Percentiles rank a stretch among this genome's conserved stretches.
Conservation (phyloP, 164 flowering plant genomes). For the Dillenia suffruticosa region DNA sequence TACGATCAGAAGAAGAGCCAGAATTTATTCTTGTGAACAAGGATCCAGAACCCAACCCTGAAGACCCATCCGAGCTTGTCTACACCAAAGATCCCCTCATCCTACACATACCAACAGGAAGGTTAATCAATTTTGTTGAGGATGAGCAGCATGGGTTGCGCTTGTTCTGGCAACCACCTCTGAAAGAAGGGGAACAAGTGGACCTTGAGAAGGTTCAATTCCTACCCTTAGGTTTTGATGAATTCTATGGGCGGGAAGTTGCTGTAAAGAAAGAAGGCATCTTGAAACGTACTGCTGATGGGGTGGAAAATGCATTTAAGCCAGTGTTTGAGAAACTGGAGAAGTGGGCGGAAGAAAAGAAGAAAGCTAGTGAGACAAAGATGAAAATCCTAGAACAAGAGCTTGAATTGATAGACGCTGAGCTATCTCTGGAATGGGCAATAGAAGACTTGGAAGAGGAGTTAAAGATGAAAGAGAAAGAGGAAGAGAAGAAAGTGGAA, state of each 20-base stretch:
- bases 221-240: conserved; percentile 88
- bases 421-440: conserved; percentile 57
- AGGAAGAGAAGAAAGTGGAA: conserved; percentile 54
- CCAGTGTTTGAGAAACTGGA: conserved; percentile 39
- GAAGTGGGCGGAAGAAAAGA: conserved; percentile 72
- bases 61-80: conserved; percentile 63
- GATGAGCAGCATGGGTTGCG: conserved; percentile 83
- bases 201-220: conserved; percentile 67
- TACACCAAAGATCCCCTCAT: conserved; percentile 77
- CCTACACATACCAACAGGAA: conserved; percentile 67
- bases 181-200: conserved; percentile 60
- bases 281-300: conserved; percentile 25
- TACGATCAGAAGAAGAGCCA: conserved; percentile 47
- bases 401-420: conserved; percentile 68
- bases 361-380: conserved; percentile 49
- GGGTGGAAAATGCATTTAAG: conserved; percentile 33
- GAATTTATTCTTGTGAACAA: conserved; percentile 77
- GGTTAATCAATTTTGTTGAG: conserved; percentile 67
- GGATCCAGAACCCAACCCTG: conserved; percentile 81
- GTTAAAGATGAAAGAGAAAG: conserved; percentile 52
- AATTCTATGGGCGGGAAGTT: conserved; percentile 56
- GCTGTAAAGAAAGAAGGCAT: conserved; percentile 22
- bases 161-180: conserved; percentile 83
- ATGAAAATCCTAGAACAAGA: conserved; percentile 50
- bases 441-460: conserved; percentile 69